Evolutionary conservation across 257 asterid species (phyloP).

Genomic region (Scutellaria baicalensis): DNA sequence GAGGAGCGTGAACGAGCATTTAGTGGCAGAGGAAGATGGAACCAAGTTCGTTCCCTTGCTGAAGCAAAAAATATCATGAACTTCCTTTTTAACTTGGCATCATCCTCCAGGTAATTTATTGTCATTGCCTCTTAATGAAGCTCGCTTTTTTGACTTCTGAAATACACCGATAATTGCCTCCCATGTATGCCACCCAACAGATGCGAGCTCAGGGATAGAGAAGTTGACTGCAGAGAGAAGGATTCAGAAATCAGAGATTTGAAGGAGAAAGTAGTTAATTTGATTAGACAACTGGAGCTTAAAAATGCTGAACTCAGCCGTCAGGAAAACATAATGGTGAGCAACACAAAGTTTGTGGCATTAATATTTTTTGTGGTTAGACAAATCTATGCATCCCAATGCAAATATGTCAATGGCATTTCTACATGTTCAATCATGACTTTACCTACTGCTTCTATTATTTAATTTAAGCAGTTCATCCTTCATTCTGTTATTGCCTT

Average conservation of each 20-base stretch:
- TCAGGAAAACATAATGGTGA: conserved; percentile 61
- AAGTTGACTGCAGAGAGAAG: conserved; percentile 83
- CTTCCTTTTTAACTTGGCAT: conserved; percentile 64
- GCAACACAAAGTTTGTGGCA: conserved; percentile 7
- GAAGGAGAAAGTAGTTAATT: conserved; percentile 76
- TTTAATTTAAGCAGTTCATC: background rate
- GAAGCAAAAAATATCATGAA: conserved; percentile 91
- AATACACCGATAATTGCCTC: background rate
- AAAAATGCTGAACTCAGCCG: conserved; percentile 63
- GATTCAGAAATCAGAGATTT: conserved; percentile 77
- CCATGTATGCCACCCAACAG: conserved; percentile 28
- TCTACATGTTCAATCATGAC: background rate
- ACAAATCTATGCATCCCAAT: background rate
- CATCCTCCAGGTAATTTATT: conserved; percentile 67
- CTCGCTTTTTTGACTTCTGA: background rate
- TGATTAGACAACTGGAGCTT: conserved; percentile 58
- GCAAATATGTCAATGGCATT: background rate
- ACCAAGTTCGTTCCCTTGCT: conserved; percentile 77
- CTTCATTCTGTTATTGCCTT: no score
- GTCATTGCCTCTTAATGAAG: background rate
- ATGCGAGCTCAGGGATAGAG: conserved; percentile 70
- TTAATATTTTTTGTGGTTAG: background rate
- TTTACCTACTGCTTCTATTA: background rate
- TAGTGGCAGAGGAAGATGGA: conserved; percentile 96
- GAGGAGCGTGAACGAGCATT: conserved; percentile 95